Evolutionary conservation across 2,329 filamentous ascomycete genomes (phyloP).

Genomic region (Hypocreales sp.): DNA sequence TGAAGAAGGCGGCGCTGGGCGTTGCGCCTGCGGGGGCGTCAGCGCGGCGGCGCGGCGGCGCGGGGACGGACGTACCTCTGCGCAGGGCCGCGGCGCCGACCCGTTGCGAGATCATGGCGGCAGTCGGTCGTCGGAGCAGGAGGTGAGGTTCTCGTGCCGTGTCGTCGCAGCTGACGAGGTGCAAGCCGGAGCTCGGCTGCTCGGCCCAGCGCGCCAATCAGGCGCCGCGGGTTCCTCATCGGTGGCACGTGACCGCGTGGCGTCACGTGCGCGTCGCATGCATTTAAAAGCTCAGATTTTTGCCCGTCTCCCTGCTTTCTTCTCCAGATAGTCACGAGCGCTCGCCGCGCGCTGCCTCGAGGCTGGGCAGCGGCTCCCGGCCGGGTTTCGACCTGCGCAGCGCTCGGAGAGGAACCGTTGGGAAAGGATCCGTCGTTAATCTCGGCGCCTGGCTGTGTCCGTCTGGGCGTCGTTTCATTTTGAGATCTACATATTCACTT

Average conservation of each 20-base stretch:
- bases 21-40: too few species aligned
- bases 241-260: constrained; percentile 13
- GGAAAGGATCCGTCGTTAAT: constrained; percentile 42
- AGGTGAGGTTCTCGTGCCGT: constrained; percentile 8
- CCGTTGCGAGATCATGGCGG: constrained; percentile 39
- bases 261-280: too few species aligned
- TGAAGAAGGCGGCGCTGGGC: too few species aligned
- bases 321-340: constrained; percentile 36
- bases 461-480: constrained; percentile 41
- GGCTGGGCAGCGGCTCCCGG: constrained; percentile 12
- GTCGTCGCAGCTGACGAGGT: constrained; percentile 8
- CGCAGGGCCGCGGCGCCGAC: constrained; percentile 42
- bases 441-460: constrained; percentile 30
- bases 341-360: constrained; percentile 18
- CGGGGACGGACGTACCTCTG: too few species aligned
- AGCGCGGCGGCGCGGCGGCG: too few species aligned
- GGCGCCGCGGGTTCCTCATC: constrained; percentile 19
- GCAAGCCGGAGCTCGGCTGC: constrained; percentile 25
- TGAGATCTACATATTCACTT: constrained; percentile 35
- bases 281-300: background rate
- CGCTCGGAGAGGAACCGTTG: constrained; percentile 32
- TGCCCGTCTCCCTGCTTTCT: constrained; percentile 18
- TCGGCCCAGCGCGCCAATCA: constrained; percentile 29
- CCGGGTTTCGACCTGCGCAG: background rate
- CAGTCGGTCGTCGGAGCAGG: too few species aligned